phyloP scores from a whole-genome alignment of 169 alveolate species.

The Plasmodium gonderi region DNA sequence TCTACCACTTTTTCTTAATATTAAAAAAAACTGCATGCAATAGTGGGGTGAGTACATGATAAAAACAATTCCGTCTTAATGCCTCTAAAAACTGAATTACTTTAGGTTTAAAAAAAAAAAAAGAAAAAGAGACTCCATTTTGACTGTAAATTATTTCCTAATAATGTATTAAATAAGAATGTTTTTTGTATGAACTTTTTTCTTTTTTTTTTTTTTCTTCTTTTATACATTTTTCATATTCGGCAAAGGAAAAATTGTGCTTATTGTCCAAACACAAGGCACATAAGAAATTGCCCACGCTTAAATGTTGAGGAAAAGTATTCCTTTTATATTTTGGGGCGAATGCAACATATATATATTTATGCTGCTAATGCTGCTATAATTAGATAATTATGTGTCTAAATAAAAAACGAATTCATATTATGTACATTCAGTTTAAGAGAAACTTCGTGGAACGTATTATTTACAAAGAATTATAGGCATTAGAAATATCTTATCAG shows the following conservation, averaged over 20 bases:
- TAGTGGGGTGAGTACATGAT: not conserved
- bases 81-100: no score
- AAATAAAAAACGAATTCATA: not conserved
- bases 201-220: no score
- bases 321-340: not conserved
- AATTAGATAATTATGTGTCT: no score
- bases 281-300: not conserved
- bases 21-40: not conserved
- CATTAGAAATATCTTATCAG: not conserved
- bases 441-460: not conserved
- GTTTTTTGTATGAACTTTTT: not conserved
- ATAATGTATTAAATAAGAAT: not conserved
- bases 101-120: not conserved
- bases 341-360: not conserved
- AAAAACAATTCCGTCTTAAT: not conserved
- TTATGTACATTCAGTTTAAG: not conserved
- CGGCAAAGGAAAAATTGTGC: not conserved
- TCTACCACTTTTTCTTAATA: not conserved
- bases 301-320: not conserved
- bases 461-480: not conserved
- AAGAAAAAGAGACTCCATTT: not conserved
- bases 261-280: not conserved
- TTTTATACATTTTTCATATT: not conserved
- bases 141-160: not conserved
- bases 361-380: not conserved